These are phyloP conservation scores for Lyophyllum semitale DNA, from an alignment of 768 basidiomycete genomes.

Conservation along the genomic window DNA sequence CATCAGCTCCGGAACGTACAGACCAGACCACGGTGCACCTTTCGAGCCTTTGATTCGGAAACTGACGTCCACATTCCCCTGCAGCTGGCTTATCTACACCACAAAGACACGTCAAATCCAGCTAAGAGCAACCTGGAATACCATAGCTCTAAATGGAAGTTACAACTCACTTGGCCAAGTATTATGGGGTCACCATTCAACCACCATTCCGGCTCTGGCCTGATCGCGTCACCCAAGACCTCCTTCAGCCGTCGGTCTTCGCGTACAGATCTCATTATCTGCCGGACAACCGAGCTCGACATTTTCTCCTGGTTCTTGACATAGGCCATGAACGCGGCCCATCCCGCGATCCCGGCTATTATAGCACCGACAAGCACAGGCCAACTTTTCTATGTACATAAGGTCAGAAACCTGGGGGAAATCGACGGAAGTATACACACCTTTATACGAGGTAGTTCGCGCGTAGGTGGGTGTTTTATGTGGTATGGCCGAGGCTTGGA, in stretches of 20 bases:
- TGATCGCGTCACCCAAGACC: constrained; percentile 64
- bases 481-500: constrained; percentile 41
- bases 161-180: constrained; percentile 57
- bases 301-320: constrained; percentile 79
- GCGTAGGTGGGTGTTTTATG: constrained; percentile 25
- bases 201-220: constrained; percentile 70
- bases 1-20: not conserved
- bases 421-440: constrained; percentile 16
- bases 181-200: constrained; percentile 78
- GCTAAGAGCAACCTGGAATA: not conserved
- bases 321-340: constrained; percentile 69
- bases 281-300: constrained; percentile 72
- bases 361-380: constrained; percentile 53
- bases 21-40: not conserved
- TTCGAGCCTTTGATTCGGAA: constrained; percentile 73
- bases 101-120: not conserved
- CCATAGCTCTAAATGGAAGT: not conserved
- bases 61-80: constrained; percentile 78
- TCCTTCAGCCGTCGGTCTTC: constrained; percentile 50
- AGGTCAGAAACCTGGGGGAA: not conserved
- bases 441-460: constrained; percentile 39
- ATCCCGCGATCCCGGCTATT: constrained; percentile 56
- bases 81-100: constrained; percentile 68
- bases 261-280: constrained; percentile 61
- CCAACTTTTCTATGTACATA: constrained; percentile 50